Base-by-base conservation (phyloP, 2,329 filamentous ascomycete species). In the Aspergillus spinulosporus region DNA sequence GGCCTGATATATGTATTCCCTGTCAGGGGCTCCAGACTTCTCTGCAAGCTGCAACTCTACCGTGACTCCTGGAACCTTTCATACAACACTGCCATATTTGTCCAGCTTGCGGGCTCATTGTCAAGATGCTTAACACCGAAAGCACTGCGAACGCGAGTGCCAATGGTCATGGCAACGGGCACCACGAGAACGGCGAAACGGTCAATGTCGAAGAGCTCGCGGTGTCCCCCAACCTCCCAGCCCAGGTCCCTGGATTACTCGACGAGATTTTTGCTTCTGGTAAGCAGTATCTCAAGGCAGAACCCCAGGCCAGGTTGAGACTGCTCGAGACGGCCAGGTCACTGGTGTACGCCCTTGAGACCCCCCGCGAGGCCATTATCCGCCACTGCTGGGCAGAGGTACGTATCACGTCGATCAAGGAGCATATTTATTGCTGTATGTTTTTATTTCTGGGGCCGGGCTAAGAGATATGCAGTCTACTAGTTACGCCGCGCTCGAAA, bases 341-440 rank as follows among this genome's bases (percentile, higher is more conserved):
- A 2, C 51, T 68, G 52, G 57, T 62, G 2, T 56, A 61, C 37
- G 72, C 61, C 52, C 65, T 72, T 12, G 78, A 81, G 61, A 80
- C 76, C 0, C 79, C 79, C 0, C 69, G 78, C 7, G 79, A 82
- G 64, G 76, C 77, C 0, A 78, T 80, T 69, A 71, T 80, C 51
- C 70, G 75, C 50, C 76, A 80, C 43, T 70, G 65, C 59, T 81
- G 78, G 76, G 75, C 74, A 0, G 70, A 80, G 69, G 66, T 66
- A 52, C 21, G 21, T 29, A 58, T 14, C 9, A 9, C 2, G 2
- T 11, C 14, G 9, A 12, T 1, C 1, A 2, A 26, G 4, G 21
- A 6, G 11, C 21, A 21, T 21, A 21, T 21, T 21, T 21, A 21
- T 21, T 21, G 21, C 21, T 21, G 21, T 28, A 28, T 28, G 4